A percentile compares a stretch with the other conserved stretches of the same genome.
Evolutionary conservation across 495 filamentous ascomycete species (phyloP).

Genomic region (Penicillium cosmopolitanum): DNA sequence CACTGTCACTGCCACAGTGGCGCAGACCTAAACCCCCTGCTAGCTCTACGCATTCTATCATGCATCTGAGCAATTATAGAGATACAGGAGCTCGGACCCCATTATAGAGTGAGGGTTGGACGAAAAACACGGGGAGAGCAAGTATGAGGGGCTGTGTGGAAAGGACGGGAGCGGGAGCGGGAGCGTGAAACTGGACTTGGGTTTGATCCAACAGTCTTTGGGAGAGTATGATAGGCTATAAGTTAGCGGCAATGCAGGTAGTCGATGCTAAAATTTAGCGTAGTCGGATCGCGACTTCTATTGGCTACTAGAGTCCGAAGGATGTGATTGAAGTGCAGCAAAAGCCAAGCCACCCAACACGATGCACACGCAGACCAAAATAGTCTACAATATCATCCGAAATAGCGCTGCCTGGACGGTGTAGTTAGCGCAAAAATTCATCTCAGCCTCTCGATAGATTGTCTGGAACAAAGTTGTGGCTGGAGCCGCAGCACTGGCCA

Average conservation of each 20-base stretch:
- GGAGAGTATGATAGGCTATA: neutral
- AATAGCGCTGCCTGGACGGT: neutral
- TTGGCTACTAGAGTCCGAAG: neutral
- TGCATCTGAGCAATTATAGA: no score
- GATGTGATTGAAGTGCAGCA: neutral
- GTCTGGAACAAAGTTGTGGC: no score
- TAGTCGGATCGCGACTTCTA: neutral
- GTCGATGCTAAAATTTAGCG: neutral
- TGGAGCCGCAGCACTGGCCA: no score
- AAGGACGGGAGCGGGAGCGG: neutral
- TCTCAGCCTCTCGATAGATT: no score
- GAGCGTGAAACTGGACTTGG: neutral
- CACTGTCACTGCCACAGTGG: constrained; percentile 2
- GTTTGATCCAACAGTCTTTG: neutral
- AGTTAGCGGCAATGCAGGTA: neutral
- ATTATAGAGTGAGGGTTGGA: neutral
- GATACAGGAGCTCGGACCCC: no score
- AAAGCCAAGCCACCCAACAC: constrained; percentile 1
- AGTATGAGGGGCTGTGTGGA: constrained; percentile 1
- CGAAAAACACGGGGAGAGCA: neutral
- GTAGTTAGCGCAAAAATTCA: no score
- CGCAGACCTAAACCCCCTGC: neutral
- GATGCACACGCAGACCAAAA: neutral
- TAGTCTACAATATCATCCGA: neutral
- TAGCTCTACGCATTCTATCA: no score